phyloP scores from a whole-genome alignment of 129 eudicot genomes.

The Helianthus tuberosus region DNA sequence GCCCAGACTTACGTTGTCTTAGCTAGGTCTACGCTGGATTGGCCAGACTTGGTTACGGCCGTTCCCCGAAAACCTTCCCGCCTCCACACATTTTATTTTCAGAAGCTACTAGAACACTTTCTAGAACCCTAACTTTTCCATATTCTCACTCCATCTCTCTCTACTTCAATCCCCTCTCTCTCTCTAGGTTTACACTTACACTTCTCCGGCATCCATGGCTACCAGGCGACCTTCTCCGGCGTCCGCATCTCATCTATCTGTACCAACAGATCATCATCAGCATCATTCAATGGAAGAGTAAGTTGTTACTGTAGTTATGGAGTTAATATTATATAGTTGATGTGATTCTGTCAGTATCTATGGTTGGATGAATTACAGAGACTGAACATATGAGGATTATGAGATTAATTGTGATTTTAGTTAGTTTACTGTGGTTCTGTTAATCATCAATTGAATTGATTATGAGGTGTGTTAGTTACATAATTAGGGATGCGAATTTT shows the following conservation, averaged over 20 bases:
- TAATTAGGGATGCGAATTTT: conserved; percentile 26
- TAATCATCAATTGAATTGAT: too few species aligned
- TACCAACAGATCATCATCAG: conserved; percentile 22
- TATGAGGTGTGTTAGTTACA: not conserved
- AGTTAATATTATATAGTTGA: not conserved
- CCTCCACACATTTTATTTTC: too few species aligned
- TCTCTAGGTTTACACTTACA: not conserved
- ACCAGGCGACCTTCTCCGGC: conserved; percentile 51
- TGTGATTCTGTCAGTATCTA: conserved; percentile 8
- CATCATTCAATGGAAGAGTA: conserved; percentile 61
- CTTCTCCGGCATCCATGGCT: conserved; percentile 34
- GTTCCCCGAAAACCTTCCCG: too few species aligned
- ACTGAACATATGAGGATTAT: too few species aligned
- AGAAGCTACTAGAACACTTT: not conserved
- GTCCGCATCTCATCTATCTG: conserved; percentile 23
- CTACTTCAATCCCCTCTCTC: not conserved
- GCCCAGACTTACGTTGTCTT: too few species aligned
- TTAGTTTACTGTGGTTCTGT: too few species aligned
- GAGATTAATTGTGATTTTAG: too few species aligned
- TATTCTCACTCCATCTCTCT: not conserved
- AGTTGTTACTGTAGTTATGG: not conserved
- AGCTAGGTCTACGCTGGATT: too few species aligned
- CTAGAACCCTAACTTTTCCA: not conserved
- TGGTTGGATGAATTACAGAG: not conserved
- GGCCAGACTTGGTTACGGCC: too few species aligned